Base-by-base conservation (phyloP, 2,329 filamentous ascomycete species). In the Penicillium sp. region DNA sequence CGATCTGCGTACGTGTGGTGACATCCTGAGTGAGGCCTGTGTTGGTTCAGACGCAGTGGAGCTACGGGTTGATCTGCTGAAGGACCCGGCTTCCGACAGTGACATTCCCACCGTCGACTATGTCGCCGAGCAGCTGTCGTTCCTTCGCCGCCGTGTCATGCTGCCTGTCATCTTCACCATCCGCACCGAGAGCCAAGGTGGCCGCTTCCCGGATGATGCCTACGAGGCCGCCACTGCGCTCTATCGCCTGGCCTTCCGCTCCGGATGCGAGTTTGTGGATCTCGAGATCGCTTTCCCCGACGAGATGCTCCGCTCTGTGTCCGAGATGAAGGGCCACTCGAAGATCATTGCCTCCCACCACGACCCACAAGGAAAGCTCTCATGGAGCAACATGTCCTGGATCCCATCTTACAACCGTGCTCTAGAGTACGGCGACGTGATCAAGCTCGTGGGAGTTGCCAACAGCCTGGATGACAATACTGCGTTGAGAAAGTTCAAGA, bases 321-420 rank as follows among this genome's bases (percentile, higher is more conserved):
- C 81, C 0, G 81, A 85, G 47, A 81, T 78, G 55, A 87, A 88
- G 67, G 84, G 86, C 2, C 78, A 81, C 56, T 89, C 89, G 1
- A 86, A 84, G 54, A 88, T 98, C 64, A 95, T 98, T 61, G 90
- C 92, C 7, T 98, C 93, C 0, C 92, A 98, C 67, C 93, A 98
- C 67, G 93, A 98, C 66, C 88, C 90, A 0, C 74, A 80, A 48
- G 86, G 86, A 7, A 76, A 78, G 20, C 76, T 97, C 15, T 92
- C 88, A 1, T 98, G 93, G 93, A 84, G 79, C 56, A 91, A 95
- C 59, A 89, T 88, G n/a, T 89, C 88, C 0, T 98, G 93, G 92
- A 84, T 93, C 49, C 80, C 85, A 25, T 86, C 84, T 71, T 97
- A 95, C 77, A 96, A 96, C 71, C 84, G 83, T 63, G 92, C 92